phyloP scores from a whole-genome alignment of 1,284 basidiomycete species.

The Agaricales sp. region DNA sequence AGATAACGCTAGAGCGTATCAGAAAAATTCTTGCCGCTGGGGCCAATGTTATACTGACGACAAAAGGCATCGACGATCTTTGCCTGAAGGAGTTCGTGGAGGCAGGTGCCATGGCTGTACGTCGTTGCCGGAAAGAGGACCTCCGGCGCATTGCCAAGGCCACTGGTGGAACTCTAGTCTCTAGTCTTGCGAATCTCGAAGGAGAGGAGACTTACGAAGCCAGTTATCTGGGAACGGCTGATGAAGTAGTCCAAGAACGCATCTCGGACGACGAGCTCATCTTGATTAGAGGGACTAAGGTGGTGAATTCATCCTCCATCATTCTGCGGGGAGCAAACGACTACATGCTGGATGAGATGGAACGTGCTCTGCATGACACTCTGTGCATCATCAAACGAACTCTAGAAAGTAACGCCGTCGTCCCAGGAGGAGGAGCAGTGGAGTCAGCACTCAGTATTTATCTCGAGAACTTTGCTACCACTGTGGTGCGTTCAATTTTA shows the following conservation, averaged over 20 bases:
- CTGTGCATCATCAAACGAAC: constrained; percentile 96
- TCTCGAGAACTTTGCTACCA: constrained; percentile 98
- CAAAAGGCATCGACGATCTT: constrained; percentile 98
- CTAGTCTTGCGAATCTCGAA: constrained; percentile 92
- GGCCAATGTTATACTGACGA: constrained; percentile 95
- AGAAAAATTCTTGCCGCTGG: constrained; percentile 94
- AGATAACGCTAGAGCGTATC: constrained; percentile 94
- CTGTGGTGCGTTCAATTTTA: constrained; percentile 51
- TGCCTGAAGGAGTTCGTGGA: constrained; percentile 99
- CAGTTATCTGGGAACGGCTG: constrained; percentile 81
- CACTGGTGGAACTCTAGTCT: constrained; percentile 90
- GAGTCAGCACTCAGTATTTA: constrained; percentile 97
- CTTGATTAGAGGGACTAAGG: constrained; percentile 94
- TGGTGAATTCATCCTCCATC: constrained; percentile 89
- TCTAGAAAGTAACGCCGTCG: constrained; percentile 90
- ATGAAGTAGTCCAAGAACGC: constrained; percentile 95
- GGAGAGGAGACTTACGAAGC: constrained; percentile 98
- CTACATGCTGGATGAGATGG: constrained; percentile 99
- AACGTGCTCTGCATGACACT: constrained; percentile 91
- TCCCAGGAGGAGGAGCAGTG: constrained; percentile 96
- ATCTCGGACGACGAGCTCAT: constrained; percentile 99
- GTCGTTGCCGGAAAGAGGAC: constrained; percentile 97
- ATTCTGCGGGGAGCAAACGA: constrained; percentile 97
- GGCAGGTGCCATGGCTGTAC: constrained; percentile 97
- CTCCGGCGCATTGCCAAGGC: constrained; percentile 95